Evolutionary conservation across 129 eudicot genomes (phyloP), one percentile per base, ranked within the genome.

Genomic region (Pittosporum tobira): DNA sequence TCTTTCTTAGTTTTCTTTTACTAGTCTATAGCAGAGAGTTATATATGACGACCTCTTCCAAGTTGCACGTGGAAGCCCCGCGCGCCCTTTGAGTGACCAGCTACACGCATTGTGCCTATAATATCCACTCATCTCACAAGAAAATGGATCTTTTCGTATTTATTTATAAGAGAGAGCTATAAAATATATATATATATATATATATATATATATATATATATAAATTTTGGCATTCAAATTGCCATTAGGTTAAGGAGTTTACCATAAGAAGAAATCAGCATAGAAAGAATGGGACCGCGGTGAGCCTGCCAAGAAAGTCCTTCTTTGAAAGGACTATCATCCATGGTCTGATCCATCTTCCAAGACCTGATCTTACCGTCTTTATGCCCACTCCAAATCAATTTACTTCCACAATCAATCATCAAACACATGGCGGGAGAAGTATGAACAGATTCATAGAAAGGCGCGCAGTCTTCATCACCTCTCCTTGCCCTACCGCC

Each of bases 321-420:
- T 75, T 93, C 99, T 67, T 75, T 79, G 53, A 93, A 80, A 27
- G 79, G 66, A 5, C 53, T 18, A 29, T 79, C 94, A 56, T 72
- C 83, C 10, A 61, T 29, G 16, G 70, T 34, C 64, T 75, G 94
- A 59, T 87, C 96, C 91, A 79, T 93, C 63, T 59, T 84, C 99
- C 99, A 93, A 0, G 96, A 81, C 69, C 94, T 73, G 64, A 93
- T 70, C 52, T 79, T 93, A 6, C 99, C 99, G 73, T 93, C 99
- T 64, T 93, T 93, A 31, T 93, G 99, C 9, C 99, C 99, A 59
- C 91, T 87, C 99, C 96, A 87, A 21, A 93, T 86, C 77, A 87
- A 57, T 53, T 80, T 87, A 64, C 79, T 71, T 46, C 84, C 99
- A 19, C 51, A 63, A 67, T 93, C 99, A 30, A 81, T 77, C 73